A percentile compares a stretch with the other conserved stretches of the same genome.
Evolutionary conservation across 1,284 basidiomycete species (phyloP).

Genomic region (Ustilago cynodontis): DNA sequence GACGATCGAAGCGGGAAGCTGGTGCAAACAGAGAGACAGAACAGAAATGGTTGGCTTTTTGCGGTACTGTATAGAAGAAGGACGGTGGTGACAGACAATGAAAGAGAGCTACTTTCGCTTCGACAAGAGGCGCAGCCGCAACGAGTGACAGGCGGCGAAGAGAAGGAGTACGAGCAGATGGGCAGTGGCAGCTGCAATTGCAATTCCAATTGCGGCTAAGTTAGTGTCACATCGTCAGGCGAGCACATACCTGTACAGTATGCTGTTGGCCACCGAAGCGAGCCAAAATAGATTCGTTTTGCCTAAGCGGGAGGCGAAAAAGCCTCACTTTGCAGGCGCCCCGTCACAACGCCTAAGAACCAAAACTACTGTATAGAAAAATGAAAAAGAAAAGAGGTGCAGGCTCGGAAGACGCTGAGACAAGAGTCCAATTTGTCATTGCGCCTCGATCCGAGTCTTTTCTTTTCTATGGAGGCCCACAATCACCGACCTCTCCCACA

Average conservation of each 20-base stretch:
- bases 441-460: conserved; percentile 1
- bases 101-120: neutral
- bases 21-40: neutral
- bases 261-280: conserved; percentile 2
- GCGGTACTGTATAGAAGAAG: neutral
- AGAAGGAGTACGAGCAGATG: too few species aligned
- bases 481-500: neutral
- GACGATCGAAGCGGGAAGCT: conserved; percentile 5
- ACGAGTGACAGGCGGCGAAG: neutral
- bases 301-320: neutral
- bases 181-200: too few species aligned
- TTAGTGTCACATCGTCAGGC: neutral
- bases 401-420: neutral
- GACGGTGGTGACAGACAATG: neutral
- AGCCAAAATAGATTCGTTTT: conserved; percentile 11
- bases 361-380: neutral
- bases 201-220: neutral
- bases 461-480: conserved; percentile 3
- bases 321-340: neutral
- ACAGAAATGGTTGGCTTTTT: too few species aligned
- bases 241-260: neutral
- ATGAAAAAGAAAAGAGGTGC: neutral
- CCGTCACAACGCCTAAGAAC: conserved; percentile 1
- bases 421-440: neutral
- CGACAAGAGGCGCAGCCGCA: conserved; percentile 6